Percentiles rank a stretch among this genome's conserved stretches.
Evolutionary conservation across 441 rosid species (phyloP).

Genomic region (Croton laevigatus): DNA sequence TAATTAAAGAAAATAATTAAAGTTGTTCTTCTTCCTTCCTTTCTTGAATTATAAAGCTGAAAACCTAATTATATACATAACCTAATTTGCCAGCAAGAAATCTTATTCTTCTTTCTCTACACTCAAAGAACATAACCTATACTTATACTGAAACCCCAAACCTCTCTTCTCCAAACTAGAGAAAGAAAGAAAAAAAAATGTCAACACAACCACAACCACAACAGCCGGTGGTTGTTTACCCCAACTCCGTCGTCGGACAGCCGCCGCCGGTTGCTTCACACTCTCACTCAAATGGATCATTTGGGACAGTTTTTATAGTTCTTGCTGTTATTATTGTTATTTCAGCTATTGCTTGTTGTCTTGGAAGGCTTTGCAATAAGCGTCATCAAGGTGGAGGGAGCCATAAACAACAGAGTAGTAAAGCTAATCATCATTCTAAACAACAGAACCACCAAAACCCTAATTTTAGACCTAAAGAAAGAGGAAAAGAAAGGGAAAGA

Average conservation of each 20-base stretch:
- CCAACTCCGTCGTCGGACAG: constrained; percentile 47
- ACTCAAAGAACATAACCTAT: constrained; percentile 46
- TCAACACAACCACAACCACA: constrained; percentile 29
- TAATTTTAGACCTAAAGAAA: constrained; percentile 32
- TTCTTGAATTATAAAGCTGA: constrained; percentile 27
- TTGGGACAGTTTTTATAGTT: constrained; percentile 31
- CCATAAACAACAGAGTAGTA: constrained; percentile 17
- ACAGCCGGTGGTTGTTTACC: constrained; percentile 56
- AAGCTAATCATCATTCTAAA: constrained; percentile 8
- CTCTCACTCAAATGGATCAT: constrained; percentile 32
- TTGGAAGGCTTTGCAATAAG: constrained; percentile 29
- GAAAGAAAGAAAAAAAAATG: constrained; percentile 27
- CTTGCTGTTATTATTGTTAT: constrained; percentile 32
- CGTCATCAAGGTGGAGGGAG: constrained; percentile 3
- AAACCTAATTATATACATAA: constrained; percentile 18
- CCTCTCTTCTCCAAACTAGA: constrained; percentile 15
- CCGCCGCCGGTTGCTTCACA: constrained; percentile 15
- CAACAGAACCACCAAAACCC: constrained; percentile 7
- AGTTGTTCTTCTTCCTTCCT: constrained; percentile 11
- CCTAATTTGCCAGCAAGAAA: constrained; percentile 24
- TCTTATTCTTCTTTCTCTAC: constrained; percentile 28
- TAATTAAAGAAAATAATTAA: constrained; percentile 34
- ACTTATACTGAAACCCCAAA: constrained; percentile 8
- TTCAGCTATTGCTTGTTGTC: constrained; percentile 32
- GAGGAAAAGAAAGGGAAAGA: constrained; percentile 27